Base-by-base conservation (phyloP, 2,329 filamentous ascomycete species). In the Parastagonospora nodorum region DNA sequence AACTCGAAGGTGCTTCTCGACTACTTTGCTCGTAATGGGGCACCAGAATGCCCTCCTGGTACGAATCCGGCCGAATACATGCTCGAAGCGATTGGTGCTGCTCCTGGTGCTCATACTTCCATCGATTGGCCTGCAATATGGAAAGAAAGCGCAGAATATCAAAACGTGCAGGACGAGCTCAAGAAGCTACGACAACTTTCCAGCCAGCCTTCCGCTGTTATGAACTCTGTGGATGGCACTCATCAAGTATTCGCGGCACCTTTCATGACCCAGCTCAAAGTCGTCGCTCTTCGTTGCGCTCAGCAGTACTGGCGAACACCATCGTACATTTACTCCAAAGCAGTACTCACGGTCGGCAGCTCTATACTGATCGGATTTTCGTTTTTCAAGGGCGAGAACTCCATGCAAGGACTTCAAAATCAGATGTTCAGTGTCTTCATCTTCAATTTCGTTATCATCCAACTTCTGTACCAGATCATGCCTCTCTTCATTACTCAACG, bases 11-110 rank as follows among this genome's bases (percentile, higher is more conserved):
- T 76, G 1, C 75, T 93, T 67, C 87, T 84, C 1, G 76, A 77
- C 50, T 93, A 93, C 74, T 93, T 93, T 60, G 87, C 89, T 68
- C 80, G 82, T 33, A 84, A 89, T 60, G 86, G 89, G 38, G 87
- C 84, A 1, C 77, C 79, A 16, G 64, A 78, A 35, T 92, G 88
- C 66, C 84, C 84, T 1, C 53, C 74, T 1, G 83, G 85, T 8
- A 85, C 86, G 24, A 94, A 94, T 72, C 88, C 88, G 0, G 88
- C 88, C 0, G 45, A 92, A 73, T 91, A 85, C 75, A 90, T 92
- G 84, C 80, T 91, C 9, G 76, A 77, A 48, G 68, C 77, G 24
- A 73, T 74, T 15, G 65, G 67, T 16, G 68, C 72, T 12, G 72
- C 53, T n/a, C 64, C 48, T 15, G 57, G 55, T 27, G 69, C 41